phyloP scores from a whole-genome alignment of 148 eudicot genomes.

The Fallopia convolvulus region DNA sequence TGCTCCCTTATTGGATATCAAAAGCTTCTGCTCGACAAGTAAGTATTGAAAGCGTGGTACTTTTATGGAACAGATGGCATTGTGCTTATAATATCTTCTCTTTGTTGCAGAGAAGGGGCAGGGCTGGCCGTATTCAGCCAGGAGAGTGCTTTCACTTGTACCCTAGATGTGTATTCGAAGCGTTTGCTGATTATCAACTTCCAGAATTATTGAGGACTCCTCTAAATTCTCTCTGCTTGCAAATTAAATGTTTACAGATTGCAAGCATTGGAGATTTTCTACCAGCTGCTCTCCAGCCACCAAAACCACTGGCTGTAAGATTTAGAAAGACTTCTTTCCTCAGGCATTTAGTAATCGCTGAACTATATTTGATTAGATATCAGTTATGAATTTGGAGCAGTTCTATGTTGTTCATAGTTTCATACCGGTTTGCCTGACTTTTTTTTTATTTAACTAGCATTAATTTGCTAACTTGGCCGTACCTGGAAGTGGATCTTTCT shows the following conservation, averaged over 20 bases:
- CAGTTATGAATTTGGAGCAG: neutral
- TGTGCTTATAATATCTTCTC: slow-evolving; percentile 7
- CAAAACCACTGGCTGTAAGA: slow-evolving; percentile 73
- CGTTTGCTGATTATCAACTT: slow-evolving; percentile 86
- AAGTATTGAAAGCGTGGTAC: slow-evolving; percentile 9
- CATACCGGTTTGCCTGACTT: neutral
- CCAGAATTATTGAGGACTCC: slow-evolving; percentile 97
- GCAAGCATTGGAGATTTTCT: slow-evolving; percentile 91
- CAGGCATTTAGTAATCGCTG: neutral
- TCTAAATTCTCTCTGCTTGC: slow-evolving; percentile 90
- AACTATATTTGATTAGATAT: neutral
- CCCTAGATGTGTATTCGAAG: slow-evolving; percentile 88
- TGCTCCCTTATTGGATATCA: slow-evolving; percentile 95
- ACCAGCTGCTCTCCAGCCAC: slow-evolving; percentile 88
- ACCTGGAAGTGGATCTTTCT: neutral
- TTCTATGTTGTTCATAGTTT: neutral
- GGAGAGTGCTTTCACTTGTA: slow-evolving; percentile 97
- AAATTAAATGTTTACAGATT: slow-evolving; percentile 89
- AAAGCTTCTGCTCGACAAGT: slow-evolving; percentile 96
- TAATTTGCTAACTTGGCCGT: neutral
- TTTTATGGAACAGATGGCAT: neutral
- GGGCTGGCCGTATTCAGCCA: slow-evolving; percentile 98
- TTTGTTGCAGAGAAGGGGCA: slow-evolving; percentile 79
- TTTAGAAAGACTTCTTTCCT: neutral
- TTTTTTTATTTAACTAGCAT: neutral